Conservation (phyloP, 495 filamentous ascomycete genomes). For the Annulohypoxylon stygium region DNA sequence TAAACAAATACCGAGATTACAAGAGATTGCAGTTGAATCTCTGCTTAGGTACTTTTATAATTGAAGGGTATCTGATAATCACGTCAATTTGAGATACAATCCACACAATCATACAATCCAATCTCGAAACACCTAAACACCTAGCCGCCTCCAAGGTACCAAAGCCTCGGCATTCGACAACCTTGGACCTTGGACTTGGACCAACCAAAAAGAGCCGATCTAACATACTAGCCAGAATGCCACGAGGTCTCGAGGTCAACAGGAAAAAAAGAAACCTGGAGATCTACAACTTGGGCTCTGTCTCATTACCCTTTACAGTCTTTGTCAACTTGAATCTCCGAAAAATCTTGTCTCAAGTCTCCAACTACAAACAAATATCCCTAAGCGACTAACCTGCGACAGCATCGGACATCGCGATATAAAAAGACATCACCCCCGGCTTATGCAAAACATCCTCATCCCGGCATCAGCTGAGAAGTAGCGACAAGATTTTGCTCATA, state of each 20-base stretch:
- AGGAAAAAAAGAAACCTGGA: conserved; percentile 24
- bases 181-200: conserved; percentile 14
- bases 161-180: conserved; percentile 22
- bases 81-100: no score
- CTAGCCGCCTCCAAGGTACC: conserved; percentile 6
- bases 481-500: conserved; percentile 15
- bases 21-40: neutral
- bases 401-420: conserved; percentile 27
- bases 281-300: conserved; percentile 25
- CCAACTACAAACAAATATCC: neutral
- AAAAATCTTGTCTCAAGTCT: conserved; percentile 14
- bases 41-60: neutral
- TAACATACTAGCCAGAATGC: conserved; percentile 15
- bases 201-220: conserved; percentile 31
- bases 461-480: conserved; percentile 12
- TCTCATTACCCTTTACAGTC: conserved; percentile 18
- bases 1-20: neutral
- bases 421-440: conserved; percentile 9
- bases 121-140: neutral
- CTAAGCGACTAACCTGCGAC: conserved; percentile 5
- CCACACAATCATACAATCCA: neutral
- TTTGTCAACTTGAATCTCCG: conserved; percentile 30
- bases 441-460: conserved; percentile 31
- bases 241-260: conserved; percentile 11
- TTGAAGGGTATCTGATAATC: neutral